These are phyloP conservation scores for Diutina siamensis DNA, from an alignment of 1,139 yeast genomes.

Conservation along the genomic window DNA sequence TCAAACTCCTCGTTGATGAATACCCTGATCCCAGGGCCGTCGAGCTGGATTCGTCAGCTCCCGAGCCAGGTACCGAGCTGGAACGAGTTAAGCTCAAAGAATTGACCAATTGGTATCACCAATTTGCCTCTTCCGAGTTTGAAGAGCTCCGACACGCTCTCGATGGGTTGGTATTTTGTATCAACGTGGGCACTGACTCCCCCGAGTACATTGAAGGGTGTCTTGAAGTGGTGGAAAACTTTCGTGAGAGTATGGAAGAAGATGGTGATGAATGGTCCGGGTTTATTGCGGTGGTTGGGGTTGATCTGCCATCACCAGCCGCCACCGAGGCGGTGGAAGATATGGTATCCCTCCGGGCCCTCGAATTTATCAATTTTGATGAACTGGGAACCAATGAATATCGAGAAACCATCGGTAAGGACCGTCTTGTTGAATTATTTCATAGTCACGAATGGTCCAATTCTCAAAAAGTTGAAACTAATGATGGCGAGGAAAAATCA, in stretches of 20 bases:
- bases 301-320: neutral
- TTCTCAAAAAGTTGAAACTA: conserved; percentile 11
- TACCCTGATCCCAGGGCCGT: conserved; percentile 17
- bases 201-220: neutral
- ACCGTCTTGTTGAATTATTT: conserved; percentile 26
- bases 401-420: conserved; percentile 8
- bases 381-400: conserved; percentile 10
- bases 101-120: conserved; percentile 19
- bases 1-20: conserved; percentile 29
- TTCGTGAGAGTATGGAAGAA: conserved; percentile 3
- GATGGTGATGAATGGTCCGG: conserved; percentile 8
- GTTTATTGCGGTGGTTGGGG: conserved; percentile 9
- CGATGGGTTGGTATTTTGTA: conserved; percentile 27
- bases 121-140: conserved; percentile 20
- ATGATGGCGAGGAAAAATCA: conserved; percentile 15
- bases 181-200: conserved; percentile 13
- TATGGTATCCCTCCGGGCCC: conserved; percentile 9
- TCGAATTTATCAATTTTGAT: conserved; percentile 10
- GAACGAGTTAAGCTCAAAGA: conserved; percentile 9
- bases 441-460: conserved; percentile 31
- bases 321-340: conserved; percentile 9
- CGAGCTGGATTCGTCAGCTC: no score
- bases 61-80: neutral
- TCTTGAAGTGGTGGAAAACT: neutral
- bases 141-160: conserved; percentile 27